phyloP scores from a whole-genome alignment of 2,329 filamentous ascomycete genomes.

The Microsporum audouinii region DNA sequence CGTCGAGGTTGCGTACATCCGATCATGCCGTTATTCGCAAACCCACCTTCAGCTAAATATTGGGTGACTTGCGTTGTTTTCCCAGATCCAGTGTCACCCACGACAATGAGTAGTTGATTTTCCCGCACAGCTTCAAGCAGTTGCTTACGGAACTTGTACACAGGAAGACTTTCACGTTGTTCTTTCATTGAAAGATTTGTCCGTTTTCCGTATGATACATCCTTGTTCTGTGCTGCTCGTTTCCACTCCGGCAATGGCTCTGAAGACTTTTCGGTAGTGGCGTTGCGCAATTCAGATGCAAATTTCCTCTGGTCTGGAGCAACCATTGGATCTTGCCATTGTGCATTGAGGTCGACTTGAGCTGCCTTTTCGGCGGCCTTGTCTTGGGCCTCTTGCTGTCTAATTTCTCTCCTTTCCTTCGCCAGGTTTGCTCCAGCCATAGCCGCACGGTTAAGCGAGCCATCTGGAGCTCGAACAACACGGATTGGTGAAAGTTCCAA shows the following conservation, averaged over 20 bases:
- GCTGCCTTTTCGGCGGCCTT: slow-evolving; percentile 59
- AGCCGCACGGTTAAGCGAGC: slow-evolving; percentile 91
- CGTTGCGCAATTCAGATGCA: slow-evolving; percentile 68
- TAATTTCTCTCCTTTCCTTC: slow-evolving; percentile 78
- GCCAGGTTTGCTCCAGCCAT: slow-evolving; percentile 84
- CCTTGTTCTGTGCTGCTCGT: slow-evolving; percentile 64
- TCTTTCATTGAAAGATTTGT: slow-evolving; percentile 90
- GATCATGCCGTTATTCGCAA: slow-evolving; percentile 75
- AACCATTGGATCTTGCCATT: slow-evolving; percentile 97
- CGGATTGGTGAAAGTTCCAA: slow-evolving; percentile 89
- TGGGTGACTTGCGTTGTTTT: slow-evolving; percentile 97
- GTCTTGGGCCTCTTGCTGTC: slow-evolving; percentile 78
- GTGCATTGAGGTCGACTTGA: slow-evolving; percentile 71
- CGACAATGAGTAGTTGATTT: slow-evolving; percentile 88
- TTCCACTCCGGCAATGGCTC: slow-evolving; percentile 89
- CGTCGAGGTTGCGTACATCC: slow-evolving; percentile 94
- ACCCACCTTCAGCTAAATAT: slow-evolving; percentile 85
- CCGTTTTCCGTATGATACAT: slow-evolving; percentile 70
- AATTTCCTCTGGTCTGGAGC: slow-evolving; percentile 75
- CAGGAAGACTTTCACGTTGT: slow-evolving; percentile 78
- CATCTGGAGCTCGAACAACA: slow-evolving; percentile 93
- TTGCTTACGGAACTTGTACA: slow-evolving; percentile 77
- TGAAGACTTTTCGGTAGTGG: slow-evolving; percentile 46
- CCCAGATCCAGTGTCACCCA: slow-evolving; percentile 92
- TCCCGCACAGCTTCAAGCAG: slow-evolving; percentile 75